phyloP scores from a whole-genome alignment of 2,329 filamentous ascomycete species.

The Cladophialophora psammophila region DNA sequence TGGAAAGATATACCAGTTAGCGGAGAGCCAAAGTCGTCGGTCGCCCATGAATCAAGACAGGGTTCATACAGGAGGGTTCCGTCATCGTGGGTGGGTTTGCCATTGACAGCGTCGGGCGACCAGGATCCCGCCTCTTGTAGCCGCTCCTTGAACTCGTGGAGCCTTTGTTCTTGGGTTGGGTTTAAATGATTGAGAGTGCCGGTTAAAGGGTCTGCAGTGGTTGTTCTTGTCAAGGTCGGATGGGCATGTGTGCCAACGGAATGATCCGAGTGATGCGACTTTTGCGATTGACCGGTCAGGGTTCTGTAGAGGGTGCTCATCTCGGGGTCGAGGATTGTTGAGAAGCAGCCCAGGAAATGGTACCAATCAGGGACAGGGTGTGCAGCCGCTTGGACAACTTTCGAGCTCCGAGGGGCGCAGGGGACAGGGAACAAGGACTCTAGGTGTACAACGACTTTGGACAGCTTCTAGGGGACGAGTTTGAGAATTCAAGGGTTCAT shows the following conservation, averaged over 20 bases:
- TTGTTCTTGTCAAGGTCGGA: constrained; percentile 34
- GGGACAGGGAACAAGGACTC: neutral
- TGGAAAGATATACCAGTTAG: constrained; percentile 47
- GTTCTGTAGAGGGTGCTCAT: constrained; percentile 39
- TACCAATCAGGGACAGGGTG: neutral
- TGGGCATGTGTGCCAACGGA: constrained; percentile 22
- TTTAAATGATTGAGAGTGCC: constrained; percentile 85
- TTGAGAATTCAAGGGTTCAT: neutral
- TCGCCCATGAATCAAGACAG: constrained; percentile 10
- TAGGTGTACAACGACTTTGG: neutral
- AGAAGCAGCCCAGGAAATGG: neutral
- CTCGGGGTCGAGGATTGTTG: constrained; percentile 5
- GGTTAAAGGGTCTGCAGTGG: constrained; percentile 41
- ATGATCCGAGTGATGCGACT: constrained; percentile 38
- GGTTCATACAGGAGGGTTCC: constrained; percentile 55
- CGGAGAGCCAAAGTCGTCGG: constrained; percentile 15
- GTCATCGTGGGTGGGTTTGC: constrained; percentile 55
- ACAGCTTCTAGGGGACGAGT: neutral
- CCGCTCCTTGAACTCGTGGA: constrained; percentile 74
- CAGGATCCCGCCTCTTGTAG: constrained; percentile 69
- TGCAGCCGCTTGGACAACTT: neutral
- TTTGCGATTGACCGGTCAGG: constrained; percentile 40
- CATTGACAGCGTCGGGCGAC: constrained; percentile 46
- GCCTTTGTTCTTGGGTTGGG: constrained; percentile 69
- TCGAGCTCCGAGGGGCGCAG: neutral